Evolutionary conservation across 2,329 filamentous ascomycete genomes (phyloP), one percentile per base, ranked within the genome.

Genomic region (Fusarium virguliforme): DNA sequence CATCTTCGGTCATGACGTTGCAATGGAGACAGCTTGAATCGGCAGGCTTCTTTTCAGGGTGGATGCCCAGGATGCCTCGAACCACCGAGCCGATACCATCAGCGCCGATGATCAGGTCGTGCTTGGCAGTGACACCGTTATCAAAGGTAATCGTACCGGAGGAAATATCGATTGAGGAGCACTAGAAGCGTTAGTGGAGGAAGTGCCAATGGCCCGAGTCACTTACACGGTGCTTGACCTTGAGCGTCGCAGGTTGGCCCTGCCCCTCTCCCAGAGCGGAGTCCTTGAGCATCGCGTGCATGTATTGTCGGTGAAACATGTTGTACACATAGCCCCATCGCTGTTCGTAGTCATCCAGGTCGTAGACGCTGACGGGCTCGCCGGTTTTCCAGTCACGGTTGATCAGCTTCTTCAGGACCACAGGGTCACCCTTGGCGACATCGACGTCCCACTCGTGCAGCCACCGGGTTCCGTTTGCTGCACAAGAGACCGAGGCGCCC

Each of bases 311-410:
- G 74, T 92, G 90, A 71, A 92, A 92, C 88, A 91, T 91, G 78
- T 91, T 89, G 77, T 91, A 91, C 0, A 87, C 83, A 24, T 88
- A 86, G 12, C 89, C 90, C 89, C 90, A 92, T 60, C 82, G 83
- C 80, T 88, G 76, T 78, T 92, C 86, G 63, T 92, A 92, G 74
- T 92, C 90, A 10, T 81, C 85, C 18, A 93, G 79, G 71, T 88
- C 85, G 72, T 91, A 92, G 1, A 90, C 87, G 70, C 86, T 91
- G 26, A 89, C 85, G 0, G 88, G 86, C 79, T 92, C 87, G 1
- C 91, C 91, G 1, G 90, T 92, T 76, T 87, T 86, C 90, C 90
- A 93, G 79, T 92, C 90, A 4, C 88, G 86, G 77, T 89, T 91
- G 81, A 93, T 92, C 58, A 93, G 84, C 74, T 89, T 89, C 78